Base-by-base conservation (phyloP, 2,329 filamentous ascomycete species). In the Alternaria longipes region DNA sequence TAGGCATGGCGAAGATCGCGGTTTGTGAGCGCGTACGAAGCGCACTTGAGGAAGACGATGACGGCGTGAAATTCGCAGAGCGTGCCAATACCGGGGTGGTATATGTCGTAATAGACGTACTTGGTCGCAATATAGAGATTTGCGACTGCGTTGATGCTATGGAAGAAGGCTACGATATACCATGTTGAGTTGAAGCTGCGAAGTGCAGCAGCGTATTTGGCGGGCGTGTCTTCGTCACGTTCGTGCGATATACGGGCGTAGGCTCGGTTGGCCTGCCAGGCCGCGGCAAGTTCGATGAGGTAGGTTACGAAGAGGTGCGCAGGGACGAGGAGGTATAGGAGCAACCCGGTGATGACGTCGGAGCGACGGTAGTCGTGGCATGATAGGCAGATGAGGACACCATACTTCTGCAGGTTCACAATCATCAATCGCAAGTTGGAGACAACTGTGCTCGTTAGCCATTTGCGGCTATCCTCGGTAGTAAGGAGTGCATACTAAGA, bases 321-420 rank as follows among this genome's bases (percentile, higher is more conserved):
- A 2, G 95, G 95, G 59, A 97, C 94, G 34, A 94, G 85, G 56
- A 94, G 87, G 79, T 95, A 97, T 54, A 98, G 87, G 12, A 90
- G 83, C 8, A 90, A 83, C 18, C 93, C 94, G 44, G 94, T 86
- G 41, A 90, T 78, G 26, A 97, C 72, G 75, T 98, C 94, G 71
- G 91, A 87, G 57, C 85, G 87, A 57, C 91, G 89, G 75, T 95
- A 96, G 79, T 96, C 92, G 78, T 97, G 93, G 76, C 94, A 97
- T 67, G 88, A 88, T 62, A 99, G 84, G 75, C 94, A 97, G 67
- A 99, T 96, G 60, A 98, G 84, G 59, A 98, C 93, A 55, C 95
- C 95, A 76, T 99, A 99, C 91, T 97, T 97, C 83, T 94, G 92
- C 69, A 94, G 92, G 76, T 99, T 99, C 80, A 98, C 95, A 74